These are phyloP conservation scores for Yamadazyma sp. DNA, from an alignment of 805 yeast genomes.

Conservation along the genomic window DNA sequence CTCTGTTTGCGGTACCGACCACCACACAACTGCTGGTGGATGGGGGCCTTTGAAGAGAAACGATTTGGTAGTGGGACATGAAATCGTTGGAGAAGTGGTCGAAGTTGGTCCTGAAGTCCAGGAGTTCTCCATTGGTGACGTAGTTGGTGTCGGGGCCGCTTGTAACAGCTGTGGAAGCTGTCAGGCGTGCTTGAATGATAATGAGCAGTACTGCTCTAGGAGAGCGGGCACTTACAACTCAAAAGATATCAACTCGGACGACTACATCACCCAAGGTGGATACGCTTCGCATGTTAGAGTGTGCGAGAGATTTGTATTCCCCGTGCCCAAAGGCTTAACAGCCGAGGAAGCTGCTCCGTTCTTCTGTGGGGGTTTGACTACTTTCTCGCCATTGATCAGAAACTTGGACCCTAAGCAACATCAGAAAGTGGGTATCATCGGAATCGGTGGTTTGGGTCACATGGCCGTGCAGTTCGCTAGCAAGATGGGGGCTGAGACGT, in stretches of 20 bases:
- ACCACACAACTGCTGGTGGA: slow-evolving; percentile 51
- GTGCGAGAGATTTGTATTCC: slow-evolving; percentile 44
- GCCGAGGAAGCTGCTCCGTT: slow-evolving; percentile 49
- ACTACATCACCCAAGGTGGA: slow-evolving; percentile 45
- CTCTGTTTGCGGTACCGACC: slow-evolving; percentile 64
- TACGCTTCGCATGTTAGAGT: slow-evolving; percentile 50
- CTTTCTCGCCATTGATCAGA: slow-evolving; percentile 50
- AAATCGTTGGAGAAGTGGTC: slow-evolving; percentile 60
- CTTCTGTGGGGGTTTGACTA: slow-evolving; percentile 58
- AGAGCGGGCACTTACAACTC: slow-evolving; percentile 52
- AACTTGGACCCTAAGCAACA: slow-evolving; percentile 16
- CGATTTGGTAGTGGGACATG: slow-evolving; percentile 59
- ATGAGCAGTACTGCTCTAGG: slow-evolving; percentile 51
- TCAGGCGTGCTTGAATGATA: slow-evolving; percentile 43
- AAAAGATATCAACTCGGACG: slow-evolving; percentile 30
- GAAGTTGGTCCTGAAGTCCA: slow-evolving; percentile 57
- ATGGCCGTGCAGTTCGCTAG: slow-evolving; percentile 59
- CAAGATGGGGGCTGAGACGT: slow-evolving; percentile 63
- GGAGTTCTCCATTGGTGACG: slow-evolving; percentile 60
- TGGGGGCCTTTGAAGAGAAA: slow-evolving; percentile 44
- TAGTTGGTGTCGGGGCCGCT: slow-evolving; percentile 82
- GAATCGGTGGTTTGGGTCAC: slow-evolving; percentile 70
- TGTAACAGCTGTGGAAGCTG: slow-evolving; percentile 65
- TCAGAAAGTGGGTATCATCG: slow-evolving; percentile 52
- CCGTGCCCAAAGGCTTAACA: slow-evolving; percentile 47